Evolutionary conservation across 2,329 filamentous ascomycete genomes (phyloP), one percentile per base, ranked within the genome.

Genomic region (Fusarium keratoplasticum): DNA sequence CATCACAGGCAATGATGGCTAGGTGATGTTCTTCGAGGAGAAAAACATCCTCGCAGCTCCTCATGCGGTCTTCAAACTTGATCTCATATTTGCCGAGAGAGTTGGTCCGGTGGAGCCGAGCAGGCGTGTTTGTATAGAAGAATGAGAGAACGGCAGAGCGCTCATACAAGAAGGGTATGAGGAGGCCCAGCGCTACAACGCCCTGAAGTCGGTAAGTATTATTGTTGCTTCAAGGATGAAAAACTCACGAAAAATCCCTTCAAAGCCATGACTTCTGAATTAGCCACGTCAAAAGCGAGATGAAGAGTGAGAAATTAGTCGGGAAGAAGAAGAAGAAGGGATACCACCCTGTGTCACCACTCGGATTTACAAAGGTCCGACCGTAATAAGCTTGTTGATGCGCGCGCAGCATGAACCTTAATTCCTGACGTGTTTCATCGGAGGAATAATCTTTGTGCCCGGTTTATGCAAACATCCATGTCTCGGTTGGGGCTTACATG

Each of bases 21-120:
- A 84, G 6, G 18, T 82, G 80, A 14, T 77, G 61, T 1, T 79
- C 76, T 64, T 85, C 81, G 1, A 85, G 62, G 10, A 85, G 74
- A 16, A 85, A 40, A 1, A 72, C 80, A 76, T 86, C 84, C 61
- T 86, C 83, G 31, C 84, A 86, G 64, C 78, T 84, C 20, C 83
- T 79, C 36, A 85, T 72, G n/a, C 70, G 74, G 58, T 84, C 80
- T 6, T 75, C 57, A 61, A 85, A 85, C 55, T 80, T 82, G 76
- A 85, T 27, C 4, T 78, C 67, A 58, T 80, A 69, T 27, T 50
- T 70, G 0, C 66, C 61, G n/a, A 81, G 79, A 2, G 77, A 75
- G 36, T 82, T 79, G 20, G 81, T 57, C 14, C 66, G 75, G 9
- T 63, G 52, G 18, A 84, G 58, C n/a, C 79, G 74, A 2, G 57